A percentile compares a stretch with the other conserved stretches of the same genome.
phyloP scores from a whole-genome alignment of 164 flowering plant species.

The Vitis amurensis region DNA sequence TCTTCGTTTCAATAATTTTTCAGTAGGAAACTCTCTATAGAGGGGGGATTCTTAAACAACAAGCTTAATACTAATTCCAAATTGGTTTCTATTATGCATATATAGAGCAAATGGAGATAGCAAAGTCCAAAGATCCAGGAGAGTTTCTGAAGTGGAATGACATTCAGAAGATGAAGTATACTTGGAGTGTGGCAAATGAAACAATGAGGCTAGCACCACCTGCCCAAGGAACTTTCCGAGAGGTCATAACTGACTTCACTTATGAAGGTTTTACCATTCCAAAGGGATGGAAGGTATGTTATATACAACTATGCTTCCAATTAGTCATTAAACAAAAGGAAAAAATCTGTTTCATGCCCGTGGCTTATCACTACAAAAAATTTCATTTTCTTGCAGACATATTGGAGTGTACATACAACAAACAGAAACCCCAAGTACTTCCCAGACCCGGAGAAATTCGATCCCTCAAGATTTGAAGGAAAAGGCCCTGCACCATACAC shows the following conservation, averaged over 20 bases:
- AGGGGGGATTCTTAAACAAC: no score
- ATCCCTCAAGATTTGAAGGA: constrained; percentile 54
- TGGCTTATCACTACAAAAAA: no score
- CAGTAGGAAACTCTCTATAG: not conserved
- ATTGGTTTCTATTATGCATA: not conserved
- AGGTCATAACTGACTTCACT: constrained; percentile 42
- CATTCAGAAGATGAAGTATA: constrained; percentile 50
- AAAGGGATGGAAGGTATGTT: constrained; percentile 59
- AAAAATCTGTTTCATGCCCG: no score
- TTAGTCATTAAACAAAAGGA: no score
- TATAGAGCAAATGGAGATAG: constrained; percentile 53
- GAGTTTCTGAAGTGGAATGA: constrained; percentile 52
- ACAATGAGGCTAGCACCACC: constrained; percentile 50
- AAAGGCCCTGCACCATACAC: constrained; percentile 52
- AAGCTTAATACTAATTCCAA: no score
- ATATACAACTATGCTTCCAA: no score
- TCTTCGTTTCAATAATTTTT: not conserved
- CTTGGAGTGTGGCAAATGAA: constrained; percentile 60
- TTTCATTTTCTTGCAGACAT: constrained; percentile 26
- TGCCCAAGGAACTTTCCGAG: constrained; percentile 49
- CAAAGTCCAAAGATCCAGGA: constrained; percentile 23
- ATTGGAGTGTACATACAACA: constrained; percentile 55
- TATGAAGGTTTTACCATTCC: constrained; percentile 50
- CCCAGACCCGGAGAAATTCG: constrained; percentile 46
- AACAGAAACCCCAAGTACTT: constrained; percentile 39